Evolutionary conservation across 768 basidiomycete genomes (phyloP), one percentile per base, ranked within the genome.

Genomic region (Trametes sanguinea): DNA sequence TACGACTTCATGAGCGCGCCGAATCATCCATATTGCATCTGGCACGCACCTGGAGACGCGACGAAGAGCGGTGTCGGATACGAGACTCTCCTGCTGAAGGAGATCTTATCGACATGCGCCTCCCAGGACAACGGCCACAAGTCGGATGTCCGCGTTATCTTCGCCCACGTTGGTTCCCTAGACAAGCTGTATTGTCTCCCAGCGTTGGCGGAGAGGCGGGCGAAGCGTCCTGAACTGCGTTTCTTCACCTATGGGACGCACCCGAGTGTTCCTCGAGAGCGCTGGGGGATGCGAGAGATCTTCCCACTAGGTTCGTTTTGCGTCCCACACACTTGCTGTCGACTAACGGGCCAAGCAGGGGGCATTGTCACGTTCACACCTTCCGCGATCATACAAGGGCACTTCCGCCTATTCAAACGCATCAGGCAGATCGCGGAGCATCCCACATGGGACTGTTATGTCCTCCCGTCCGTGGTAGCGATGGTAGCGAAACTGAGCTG

Each of bases 351-450:
- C 16, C 32, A 39, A 58, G 5, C 60, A 92, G 91, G 91, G 51
- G 91, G 91, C 3, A 73, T 92, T 63, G 80, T 86, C 2, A 90
- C 89, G 1, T 88, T 92, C 61, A 87, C 86, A 16, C 80, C 90
- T 1, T 75, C 75, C 55, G 87, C 84, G 17, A 77, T 92, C 50
- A 63, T 80, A 11, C 79, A 83, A 39, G 79, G 87, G 68, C 83
- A 84, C 5, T 54, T 78, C 39, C 82, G 78, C 13, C 72, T 84
- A 10, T 72, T 77, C 44, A 70, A 81, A 14, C 73, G 80, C 9
- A 83, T 92, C 44, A 73, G 71, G 22, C 76, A 82, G 66, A 72
- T 89, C 13, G 72, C 76, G 57, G 76, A 80, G 43, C 89, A 92
- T 67, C 86, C 85, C 27, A 68, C 87, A 16, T 93, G 90, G 89